Base-by-base conservation (phyloP, 2,329 filamentous ascomycete genomes). In the Samsoniella hepiali region DNA sequence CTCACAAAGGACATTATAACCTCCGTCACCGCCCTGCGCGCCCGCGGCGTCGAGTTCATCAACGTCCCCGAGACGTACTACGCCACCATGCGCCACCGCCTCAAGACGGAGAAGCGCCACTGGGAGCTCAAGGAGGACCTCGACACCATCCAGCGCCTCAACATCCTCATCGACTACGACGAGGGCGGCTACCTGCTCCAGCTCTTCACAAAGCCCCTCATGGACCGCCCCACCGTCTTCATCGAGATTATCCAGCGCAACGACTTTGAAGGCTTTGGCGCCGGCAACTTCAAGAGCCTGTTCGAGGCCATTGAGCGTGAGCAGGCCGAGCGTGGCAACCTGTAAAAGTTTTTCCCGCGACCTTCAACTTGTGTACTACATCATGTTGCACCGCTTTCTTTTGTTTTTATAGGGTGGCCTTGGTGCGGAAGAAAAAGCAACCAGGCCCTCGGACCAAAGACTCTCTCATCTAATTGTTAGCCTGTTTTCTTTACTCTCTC, bases 241-340 rank as follows among this genome's bases (percentile, higher is more conserved):
- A 87, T 97, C 67, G 94, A 97, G 84, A 96, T 97, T 70, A 97
- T 97, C 70, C 93, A 97, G 81, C 82, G 93, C 63, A 89, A 96
- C 70, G 88, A 92, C 67, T 97, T 97, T 75, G 88, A 90, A 38
- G 94, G 94, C 0, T 97, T 97, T 70, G 93, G 94, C 4, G 94
- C 93, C 0, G 94, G 94, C 1, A 98, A 97, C 76, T 97, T 97
- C 80, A 97, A 93, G 85, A 93, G 89, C 65, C 72, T 97, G 70
- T 97, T 97, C 71, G 93, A 97, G 81, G 93, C 94, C 3, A 96
- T 97, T 74, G 94, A 97, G 83, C 82, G 93, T 58, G 93, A 97
- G 76, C 94, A 97, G 81, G 92, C 87, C 53, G 82, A 90, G 75
- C 82, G 93, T 63, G 93, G 94, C 1, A 97, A 97, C 73, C 74